A percentile compares a stretch with the other conserved stretches of the same genome.
These are phyloP conservation scores for Xylariales sp. DNA, from an alignment of 2,329 filamentous ascomycete species.

Conservation along the genomic window DNA sequence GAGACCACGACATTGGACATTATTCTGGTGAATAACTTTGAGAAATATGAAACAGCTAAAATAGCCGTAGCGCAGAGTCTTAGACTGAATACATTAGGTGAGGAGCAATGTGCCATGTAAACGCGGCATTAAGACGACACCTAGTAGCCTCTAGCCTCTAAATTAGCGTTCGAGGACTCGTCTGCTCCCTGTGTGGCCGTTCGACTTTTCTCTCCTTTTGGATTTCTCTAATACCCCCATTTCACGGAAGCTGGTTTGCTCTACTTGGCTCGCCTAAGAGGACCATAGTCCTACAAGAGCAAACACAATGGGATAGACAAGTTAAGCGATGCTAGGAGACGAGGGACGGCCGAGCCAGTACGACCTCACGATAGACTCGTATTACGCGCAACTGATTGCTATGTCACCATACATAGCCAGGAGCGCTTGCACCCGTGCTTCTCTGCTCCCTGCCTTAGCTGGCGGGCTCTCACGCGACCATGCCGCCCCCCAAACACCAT, in stretches of 20 bases:
- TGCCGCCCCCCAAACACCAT: not conserved
- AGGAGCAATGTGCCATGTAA: not conserved
- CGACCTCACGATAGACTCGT: not conserved
- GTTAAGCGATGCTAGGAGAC: not conserved
- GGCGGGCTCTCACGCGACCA: not conserved
- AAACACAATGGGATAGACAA: not conserved
- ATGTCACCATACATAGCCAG: not conserved
- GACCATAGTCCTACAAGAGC: not conserved
- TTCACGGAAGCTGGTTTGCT: not conserved
- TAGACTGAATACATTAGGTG: conserved; percentile 1
- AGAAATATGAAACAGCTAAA: conserved; percentile 7
- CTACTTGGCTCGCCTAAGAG: not conserved
- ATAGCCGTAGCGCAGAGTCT: not conserved
- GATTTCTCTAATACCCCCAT: too few species aligned
- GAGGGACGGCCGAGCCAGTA: not conserved
- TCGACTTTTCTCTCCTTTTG: too few species aligned
- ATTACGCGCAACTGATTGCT: not conserved
- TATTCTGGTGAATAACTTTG: not conserved
- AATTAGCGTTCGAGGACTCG: not conserved
- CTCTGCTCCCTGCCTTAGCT: not conserved
- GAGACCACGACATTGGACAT: not conserved
- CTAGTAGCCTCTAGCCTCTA: not conserved
- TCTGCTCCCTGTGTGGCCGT: not conserved
- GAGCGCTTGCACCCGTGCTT: not conserved
- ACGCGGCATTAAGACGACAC: not conserved